A percentile compares a stretch with the other conserved stretches of the same genome.
phyloP scores from a whole-genome alignment of 1,284 basidiomycete genomes.

The Trichosporon faecale region DNA sequence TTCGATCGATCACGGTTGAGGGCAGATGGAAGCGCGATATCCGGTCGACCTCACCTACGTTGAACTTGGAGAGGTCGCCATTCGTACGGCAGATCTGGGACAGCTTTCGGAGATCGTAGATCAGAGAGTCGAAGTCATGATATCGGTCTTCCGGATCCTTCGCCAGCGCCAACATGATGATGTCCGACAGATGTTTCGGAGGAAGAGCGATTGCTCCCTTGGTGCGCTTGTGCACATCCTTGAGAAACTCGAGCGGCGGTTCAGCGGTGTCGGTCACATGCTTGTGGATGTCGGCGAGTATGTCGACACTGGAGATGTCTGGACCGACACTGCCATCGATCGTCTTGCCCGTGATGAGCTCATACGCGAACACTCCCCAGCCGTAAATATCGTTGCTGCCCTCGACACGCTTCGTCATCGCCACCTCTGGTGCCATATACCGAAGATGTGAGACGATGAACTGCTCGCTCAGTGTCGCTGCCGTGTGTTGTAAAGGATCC shows the following conservation, averaged over 20 bases:
- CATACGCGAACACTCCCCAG: conserved; percentile 44
- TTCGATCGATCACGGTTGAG: conserved; percentile 31
- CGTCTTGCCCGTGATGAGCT: conserved; percentile 37
- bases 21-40: conserved; percentile 39
- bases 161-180: conserved; percentile 42
- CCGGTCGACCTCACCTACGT: conserved; percentile 39
- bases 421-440: conserved; percentile 43
- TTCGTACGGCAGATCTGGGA: conserved; percentile 28
- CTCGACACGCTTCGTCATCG: conserved; percentile 28
- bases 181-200: conserved; percentile 37
- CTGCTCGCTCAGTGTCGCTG: conserved; percentile 26
- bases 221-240: conserved; percentile 2
- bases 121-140: conserved; percentile 32
- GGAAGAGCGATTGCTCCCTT: conserved; percentile 21
- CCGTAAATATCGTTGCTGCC: conserved; percentile 40
- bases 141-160: conserved; percentile 44
- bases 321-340: conserved; percentile 33
- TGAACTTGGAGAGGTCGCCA: conserved; percentile 36
- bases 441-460: conserved; percentile 36
- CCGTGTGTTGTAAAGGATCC: conserved; percentile 25
- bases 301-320: conserved; percentile 29
- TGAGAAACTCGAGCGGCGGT: conserved; percentile 29
- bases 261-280: conserved; percentile 34
- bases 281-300: conserved; percentile 37
- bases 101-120: conserved; percentile 40